Evolutionary conservation across 2,329 filamentous ascomycete genomes (phyloP).

Genomic region (Alternaria sp.): DNA sequence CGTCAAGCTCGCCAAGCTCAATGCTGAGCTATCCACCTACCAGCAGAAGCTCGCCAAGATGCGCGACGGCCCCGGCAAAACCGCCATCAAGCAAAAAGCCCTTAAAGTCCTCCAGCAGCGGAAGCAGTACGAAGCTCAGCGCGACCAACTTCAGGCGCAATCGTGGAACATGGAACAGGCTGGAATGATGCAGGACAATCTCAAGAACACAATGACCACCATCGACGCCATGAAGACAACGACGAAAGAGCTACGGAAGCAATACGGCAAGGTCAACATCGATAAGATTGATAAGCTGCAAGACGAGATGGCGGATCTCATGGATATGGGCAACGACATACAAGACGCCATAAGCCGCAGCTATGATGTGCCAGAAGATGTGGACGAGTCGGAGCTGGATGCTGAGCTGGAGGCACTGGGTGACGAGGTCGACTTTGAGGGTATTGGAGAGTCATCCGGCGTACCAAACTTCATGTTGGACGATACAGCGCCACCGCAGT

Average conservation of each 20-base stretch:
- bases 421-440: slow-evolving; percentile 90
- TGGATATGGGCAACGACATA: slow-evolving; percentile 98
- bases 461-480: slow-evolving; percentile 89
- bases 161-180: slow-evolving; percentile 99
- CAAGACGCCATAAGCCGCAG: slow-evolving; percentile 90
- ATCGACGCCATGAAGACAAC: slow-evolving; percentile 98
- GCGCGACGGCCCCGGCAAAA: slow-evolving; percentile 94
- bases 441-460: slow-evolving; percentile 64
- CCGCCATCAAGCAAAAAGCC: slow-evolving; percentile 90
- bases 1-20: slow-evolving; percentile 91
- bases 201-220: slow-evolving; percentile 98
- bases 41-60: slow-evolving; percentile 87
- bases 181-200: slow-evolving; percentile 97
- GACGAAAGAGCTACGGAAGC: slow-evolving; percentile 87
- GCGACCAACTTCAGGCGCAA: slow-evolving; percentile 91
- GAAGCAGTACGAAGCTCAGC: slow-evolving; percentile 92
- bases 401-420: slow-evolving; percentile 94
- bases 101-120: slow-evolving; percentile 92
- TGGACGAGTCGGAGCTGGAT: slow-evolving; percentile 95
- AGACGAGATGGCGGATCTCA: slow-evolving; percentile 98
- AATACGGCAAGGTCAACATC: slow-evolving; percentile 97
- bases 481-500: slow-evolving; percentile 79
- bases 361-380: slow-evolving; percentile 95
- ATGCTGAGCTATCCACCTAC: slow-evolving; percentile 87
- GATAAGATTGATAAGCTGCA: slow-evolving; percentile 98